Evolutionary conservation across 306 rosid species (phyloP).

Genomic region (Vigna angularis): DNA sequence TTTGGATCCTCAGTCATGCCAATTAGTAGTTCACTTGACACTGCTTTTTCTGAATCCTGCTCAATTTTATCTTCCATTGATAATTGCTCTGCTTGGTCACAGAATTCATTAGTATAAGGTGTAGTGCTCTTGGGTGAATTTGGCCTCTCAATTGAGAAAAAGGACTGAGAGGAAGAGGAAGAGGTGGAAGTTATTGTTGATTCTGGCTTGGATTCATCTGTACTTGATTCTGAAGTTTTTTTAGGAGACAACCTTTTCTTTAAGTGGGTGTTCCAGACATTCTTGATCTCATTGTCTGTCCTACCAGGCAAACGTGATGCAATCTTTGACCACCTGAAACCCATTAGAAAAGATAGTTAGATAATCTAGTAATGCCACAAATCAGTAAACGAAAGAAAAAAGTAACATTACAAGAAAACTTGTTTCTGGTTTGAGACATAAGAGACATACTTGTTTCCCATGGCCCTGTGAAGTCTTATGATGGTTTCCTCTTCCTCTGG

Average conservation of each 20-base stretch:
- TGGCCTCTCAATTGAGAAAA: slow-evolving; percentile 47
- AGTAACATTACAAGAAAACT: background rate
- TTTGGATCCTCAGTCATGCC: slow-evolving; percentile 40
- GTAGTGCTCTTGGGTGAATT: background rate
- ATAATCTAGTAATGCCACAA: background rate
- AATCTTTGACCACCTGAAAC: slow-evolving; percentile 88
- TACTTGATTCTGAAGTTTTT: slow-evolving; percentile 9
- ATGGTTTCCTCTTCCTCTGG: slow-evolving; percentile 75
- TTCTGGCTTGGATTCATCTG: slow-evolving; percentile 58
- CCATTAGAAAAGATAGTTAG: slow-evolving; percentile 3
- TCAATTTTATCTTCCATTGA: slow-evolving; percentile 29
- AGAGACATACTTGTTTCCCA: slow-evolving; percentile 78
- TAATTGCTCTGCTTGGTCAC: slow-evolving; percentile 24
- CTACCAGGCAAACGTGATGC: slow-evolving; percentile 85
- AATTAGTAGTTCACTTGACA: slow-evolving; percentile 31
- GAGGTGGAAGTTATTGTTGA: slow-evolving; percentile 67
- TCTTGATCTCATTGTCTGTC: slow-evolving; percentile 94
- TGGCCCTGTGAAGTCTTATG: slow-evolving; percentile 60
- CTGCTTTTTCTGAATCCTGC: slow-evolving; percentile 40
- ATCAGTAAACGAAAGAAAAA: background rate
- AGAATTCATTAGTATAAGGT: slow-evolving; percentile 25
- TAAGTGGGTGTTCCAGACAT: slow-evolving; percentile 96
- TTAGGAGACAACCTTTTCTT: slow-evolving; percentile 62
- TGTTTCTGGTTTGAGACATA: background rate
- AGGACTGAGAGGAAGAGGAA: slow-evolving; percentile 58